phyloP scores from a whole-genome alignment of 768 basidiomycete species.

The Melanogaster broomeanus region DNA sequence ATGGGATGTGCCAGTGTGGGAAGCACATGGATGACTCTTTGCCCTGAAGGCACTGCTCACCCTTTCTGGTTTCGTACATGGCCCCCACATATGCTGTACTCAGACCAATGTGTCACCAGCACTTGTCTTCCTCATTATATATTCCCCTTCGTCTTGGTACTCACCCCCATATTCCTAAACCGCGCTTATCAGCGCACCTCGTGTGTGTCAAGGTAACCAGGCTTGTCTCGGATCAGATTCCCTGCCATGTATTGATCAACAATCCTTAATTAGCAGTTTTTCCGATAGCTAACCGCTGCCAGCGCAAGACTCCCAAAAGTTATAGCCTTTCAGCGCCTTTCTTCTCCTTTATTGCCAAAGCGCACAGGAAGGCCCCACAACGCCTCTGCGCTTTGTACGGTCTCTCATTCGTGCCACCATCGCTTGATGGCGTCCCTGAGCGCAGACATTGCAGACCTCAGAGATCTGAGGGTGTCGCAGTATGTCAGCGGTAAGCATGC shows the following conservation, averaged over 20 bases:
- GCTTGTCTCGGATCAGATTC: slow-evolving; percentile 5
- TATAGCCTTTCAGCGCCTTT: not conserved
- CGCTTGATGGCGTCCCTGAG: slow-evolving; percentile 8
- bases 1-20: not conserved
- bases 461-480: slow-evolving; percentile 13
- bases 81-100: too few species aligned
- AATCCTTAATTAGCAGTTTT: slow-evolving; percentile 13
- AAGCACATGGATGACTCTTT: not conserved
- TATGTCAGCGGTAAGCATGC: slow-evolving; percentile 27
- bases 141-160: too few species aligned
- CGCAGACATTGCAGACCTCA: slow-evolving; percentile 5
- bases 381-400: not conserved
- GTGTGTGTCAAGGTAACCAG: slow-evolving; percentile 3
- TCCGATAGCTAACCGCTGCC: too few species aligned
- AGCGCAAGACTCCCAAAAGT: too few species aligned
- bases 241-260: slow-evolving; percentile 3
- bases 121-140: too few species aligned
- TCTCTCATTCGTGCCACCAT: not conserved
- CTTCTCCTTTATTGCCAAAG: not conserved
- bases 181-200: not conserved
- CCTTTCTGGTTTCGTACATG: not conserved
- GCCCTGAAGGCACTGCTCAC: not conserved
- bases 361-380: not conserved
- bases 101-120: too few species aligned
- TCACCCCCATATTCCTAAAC: too few species aligned